A percentile compares a stretch with the other conserved stretches of the same genome.
phyloP scores from a whole-genome alignment of 176 grass and related monocot species.

The Thalia dealbata region DNA sequence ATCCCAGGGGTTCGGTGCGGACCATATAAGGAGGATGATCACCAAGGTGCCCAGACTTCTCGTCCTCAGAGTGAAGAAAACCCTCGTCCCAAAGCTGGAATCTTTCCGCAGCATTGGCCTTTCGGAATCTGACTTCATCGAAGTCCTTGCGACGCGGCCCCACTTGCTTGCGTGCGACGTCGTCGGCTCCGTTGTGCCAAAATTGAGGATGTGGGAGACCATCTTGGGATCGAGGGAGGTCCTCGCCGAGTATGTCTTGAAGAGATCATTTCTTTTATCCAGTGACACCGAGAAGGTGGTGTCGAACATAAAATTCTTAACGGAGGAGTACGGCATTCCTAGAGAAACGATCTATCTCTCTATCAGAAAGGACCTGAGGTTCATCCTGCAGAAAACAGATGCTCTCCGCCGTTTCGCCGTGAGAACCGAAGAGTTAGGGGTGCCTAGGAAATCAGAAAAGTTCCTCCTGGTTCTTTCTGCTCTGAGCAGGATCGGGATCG shows the following conservation, averaged over 20 bases:
- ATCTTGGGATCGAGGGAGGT: neutral
- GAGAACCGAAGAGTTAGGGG: neutral
- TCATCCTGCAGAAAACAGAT: neutral
- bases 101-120: neutral
- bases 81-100: constrained; percentile 3
- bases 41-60: neutral
- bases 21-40: neutral
- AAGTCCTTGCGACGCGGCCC: neutral
- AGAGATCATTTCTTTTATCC: neutral
- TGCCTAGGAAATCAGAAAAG: neutral
- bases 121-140: neutral
- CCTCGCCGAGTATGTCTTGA: neutral
- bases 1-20: constrained; percentile 2
- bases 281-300: neutral
- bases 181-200: neutral
- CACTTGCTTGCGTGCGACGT: neutral
- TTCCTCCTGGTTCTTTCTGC: neutral
- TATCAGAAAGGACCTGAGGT: neutral
- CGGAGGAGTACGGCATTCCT: neutral
- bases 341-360: neutral
- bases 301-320: neutral
- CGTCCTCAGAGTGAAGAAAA: neutral
- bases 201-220: neutral
- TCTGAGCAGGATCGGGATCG: neutral
- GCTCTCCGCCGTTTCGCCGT: neutral